Percentiles rank a stretch among this genome's conserved stretches.
Conservation (phyloP, 176 grass and related monocot genomes). For the Rhipidocladum racemiflorum region DNA sequence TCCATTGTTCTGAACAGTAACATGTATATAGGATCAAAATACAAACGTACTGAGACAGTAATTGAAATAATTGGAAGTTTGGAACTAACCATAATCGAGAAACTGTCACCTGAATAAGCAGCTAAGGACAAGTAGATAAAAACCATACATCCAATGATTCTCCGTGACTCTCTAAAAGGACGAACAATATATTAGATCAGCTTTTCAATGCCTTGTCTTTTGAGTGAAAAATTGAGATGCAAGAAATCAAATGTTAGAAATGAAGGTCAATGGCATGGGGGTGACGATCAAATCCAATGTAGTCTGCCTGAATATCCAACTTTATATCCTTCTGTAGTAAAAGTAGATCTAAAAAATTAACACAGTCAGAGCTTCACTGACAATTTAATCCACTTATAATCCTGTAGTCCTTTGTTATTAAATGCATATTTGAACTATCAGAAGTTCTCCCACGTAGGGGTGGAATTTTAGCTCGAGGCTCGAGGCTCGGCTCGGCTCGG, state of each 20-base stretch:
- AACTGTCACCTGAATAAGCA: neutral
- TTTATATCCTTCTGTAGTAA: neutral
- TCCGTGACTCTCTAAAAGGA: neutral
- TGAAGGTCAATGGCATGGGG: neutral
- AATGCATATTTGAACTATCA: neutral
- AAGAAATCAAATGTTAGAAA: neutral
- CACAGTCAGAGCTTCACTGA: neutral
- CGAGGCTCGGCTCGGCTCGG: too few species aligned
- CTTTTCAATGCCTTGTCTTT: neutral
- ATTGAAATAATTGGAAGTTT: neutral
- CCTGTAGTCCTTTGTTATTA: neutral
- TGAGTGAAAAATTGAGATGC: neutral
- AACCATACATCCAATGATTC: neutral
- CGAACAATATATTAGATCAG: neutral
- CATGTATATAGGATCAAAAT: neutral
- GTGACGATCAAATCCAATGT: neutral
- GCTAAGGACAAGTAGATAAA: neutral
- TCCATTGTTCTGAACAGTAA: neutral
- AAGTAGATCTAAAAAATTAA: neutral
- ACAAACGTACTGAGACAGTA: neutral
- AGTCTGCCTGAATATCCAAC: neutral
- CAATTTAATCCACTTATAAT: neutral
- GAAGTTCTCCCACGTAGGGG: neutral
- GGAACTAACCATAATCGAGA: constrained; percentile 1
- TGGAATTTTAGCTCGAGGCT: too few species aligned